Evolutionary conservation across 1,139 yeast genomes (phyloP), one percentile per base, ranked within the genome.

Genomic region (Pichia sp.): DNA sequence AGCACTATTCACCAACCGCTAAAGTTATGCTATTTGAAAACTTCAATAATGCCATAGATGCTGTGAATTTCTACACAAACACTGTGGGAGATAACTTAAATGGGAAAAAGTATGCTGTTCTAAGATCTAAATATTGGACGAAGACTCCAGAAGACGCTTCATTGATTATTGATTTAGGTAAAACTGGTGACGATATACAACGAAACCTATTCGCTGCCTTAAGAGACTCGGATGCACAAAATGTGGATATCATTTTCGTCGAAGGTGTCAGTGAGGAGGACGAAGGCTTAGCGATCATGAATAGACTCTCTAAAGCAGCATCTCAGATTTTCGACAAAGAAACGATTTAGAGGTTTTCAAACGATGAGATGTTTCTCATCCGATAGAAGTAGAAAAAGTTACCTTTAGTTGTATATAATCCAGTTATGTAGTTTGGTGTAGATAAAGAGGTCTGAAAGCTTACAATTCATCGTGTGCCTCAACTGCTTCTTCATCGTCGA

Each of bases 251-350:
- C 17, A 53, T 51, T 17, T 47, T 52, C 26, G 50, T 51, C 8
- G 60, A 51, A 39, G 58, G 57, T 15, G 48, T 53, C 21, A 47
- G 41, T 15, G 50, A 52, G 29, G 42, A 42, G 5, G 40, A 42
- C 37, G 93, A 87, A 52, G 98, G 98, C 0, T 66, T 88, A 38
- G 98, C 98, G 0, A 80, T 91, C 29, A 88, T 91, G 96, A 91
- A 91, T 56, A 64, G 98, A 47, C 65, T 91, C 27, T 67, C 72
- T 34, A 91, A 91, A 56, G 98, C 98, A 3, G 94, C 98, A 0
- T 63, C 72, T 5, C 74, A 69, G 35, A 69, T 48, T 1, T 43
- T 56, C 8, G 29, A 30, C 20, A 34, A 36, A 33, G 13, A 29
- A 13, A 13, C 25, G 9, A 23, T 11, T 14, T 25, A 6, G 14